Percentiles rank a stretch among this genome's conserved stretches.
Conservation (phyloP, 305 asterid species). For the Fraxinus floribunda region DNA sequence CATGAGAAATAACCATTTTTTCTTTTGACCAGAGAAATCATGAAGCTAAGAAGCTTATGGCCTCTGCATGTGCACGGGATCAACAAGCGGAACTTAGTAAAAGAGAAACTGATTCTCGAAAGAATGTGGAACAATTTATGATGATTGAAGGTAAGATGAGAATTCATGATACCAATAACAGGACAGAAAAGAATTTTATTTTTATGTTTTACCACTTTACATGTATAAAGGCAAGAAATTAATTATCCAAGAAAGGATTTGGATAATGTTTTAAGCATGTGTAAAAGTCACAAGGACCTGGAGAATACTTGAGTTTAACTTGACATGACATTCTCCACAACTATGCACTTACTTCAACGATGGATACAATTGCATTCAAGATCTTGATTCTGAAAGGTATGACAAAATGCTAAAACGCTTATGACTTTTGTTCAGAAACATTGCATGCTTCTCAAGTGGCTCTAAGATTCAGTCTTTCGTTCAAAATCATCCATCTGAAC, state of each 20-base stretch:
- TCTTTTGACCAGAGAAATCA: constrained; percentile 43
- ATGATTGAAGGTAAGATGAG: constrained; percentile 69
- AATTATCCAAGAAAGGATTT: neutral
- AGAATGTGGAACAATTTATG: constrained; percentile 70
- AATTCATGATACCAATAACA: neutral
- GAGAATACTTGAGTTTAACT: neutral
- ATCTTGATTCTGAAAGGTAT: neutral
- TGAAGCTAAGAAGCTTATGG: constrained; percentile 27
- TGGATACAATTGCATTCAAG: neutral
- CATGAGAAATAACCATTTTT: constrained; percentile 20
- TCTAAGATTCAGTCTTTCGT: neutral
- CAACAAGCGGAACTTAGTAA: constrained; percentile 41
- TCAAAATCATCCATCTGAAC: neutral
- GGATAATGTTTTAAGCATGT: neutral
- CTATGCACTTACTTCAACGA: neutral
- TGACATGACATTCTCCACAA: neutral
- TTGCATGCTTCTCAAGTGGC: neutral
- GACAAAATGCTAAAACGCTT: neutral
- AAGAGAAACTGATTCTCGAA: constrained; percentile 47
- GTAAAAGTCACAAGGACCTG: neutral
- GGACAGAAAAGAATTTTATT: neutral
- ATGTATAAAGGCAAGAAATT: neutral
- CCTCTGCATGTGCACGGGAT: constrained; percentile 15
- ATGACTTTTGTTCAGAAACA: neutral
- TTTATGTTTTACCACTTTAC: neutral